These are phyloP conservation scores for Pichia sp. DNA, from an alignment of 1,139 yeast species.

Conservation along the genomic window DNA sequence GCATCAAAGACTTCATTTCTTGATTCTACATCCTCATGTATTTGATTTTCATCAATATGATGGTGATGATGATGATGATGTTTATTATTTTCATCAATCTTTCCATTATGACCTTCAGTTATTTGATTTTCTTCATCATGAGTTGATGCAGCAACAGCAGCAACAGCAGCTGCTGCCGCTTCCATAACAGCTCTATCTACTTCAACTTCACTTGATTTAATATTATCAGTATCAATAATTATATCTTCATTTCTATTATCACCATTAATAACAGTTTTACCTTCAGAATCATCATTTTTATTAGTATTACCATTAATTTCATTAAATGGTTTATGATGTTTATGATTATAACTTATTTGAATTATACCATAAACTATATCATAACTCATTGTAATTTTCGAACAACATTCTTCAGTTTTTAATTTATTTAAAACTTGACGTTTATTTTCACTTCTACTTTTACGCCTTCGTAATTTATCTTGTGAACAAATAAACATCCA, in stretches of 20 bases:
- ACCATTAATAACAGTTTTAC: neutral
- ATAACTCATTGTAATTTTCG: constrained; percentile 34
- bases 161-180: constrained; percentile 15
- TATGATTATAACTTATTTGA: constrained; percentile 33
- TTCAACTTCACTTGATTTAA: neutral
- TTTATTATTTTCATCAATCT: neutral
- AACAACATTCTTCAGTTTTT: constrained; percentile 35
- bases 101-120: too few species aligned
- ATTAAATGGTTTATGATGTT: constrained; percentile 31
- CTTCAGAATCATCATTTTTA: neutral
- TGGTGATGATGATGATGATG: neutral
- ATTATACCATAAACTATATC: constrained; percentile 33
- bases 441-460: constrained; percentile 34
- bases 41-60: neutral
- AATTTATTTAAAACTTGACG: constrained; percentile 33
- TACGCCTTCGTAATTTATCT: constrained; percentile 35
- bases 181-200: constrained; percentile 10
- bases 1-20: neutral
- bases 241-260: neutral
- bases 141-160: constrained; percentile 10
- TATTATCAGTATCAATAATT: neutral
- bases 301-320: neutral
- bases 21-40: too few species aligned
- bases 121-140: neutral
- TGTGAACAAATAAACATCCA: constrained; percentile 40